Evolutionary conservation across 768 basidiomycete genomes (phyloP).

Genomic region (Rhodotorula paludigena): DNA sequence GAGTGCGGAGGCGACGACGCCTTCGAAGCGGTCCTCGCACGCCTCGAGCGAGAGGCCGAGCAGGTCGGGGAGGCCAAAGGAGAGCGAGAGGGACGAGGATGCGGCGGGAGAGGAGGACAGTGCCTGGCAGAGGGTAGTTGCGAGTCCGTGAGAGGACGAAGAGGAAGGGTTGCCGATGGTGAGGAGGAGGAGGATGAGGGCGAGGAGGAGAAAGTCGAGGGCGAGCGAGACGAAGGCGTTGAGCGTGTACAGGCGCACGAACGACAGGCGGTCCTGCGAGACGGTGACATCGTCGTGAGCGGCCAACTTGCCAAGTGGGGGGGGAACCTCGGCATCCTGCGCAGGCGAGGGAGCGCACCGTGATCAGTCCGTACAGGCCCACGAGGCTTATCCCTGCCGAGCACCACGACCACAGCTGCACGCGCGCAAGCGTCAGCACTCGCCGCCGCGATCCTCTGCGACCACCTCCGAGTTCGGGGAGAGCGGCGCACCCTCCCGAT

Average conservation of each 20-base stretch:
- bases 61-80: slow-evolving; percentile 13
- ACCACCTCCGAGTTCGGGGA: background rate
- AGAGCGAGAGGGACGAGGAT: background rate
- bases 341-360: background rate
- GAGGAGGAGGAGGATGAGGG: slow-evolving; percentile 10
- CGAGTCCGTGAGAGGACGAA: background rate
- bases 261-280: slow-evolving; percentile 12
- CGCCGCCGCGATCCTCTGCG: background rate
- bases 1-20: slow-evolving; percentile 2
- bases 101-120: slow-evolving; percentile 7
- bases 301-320: background rate
- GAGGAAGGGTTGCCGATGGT: slow-evolving; percentile 3
- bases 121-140: slow-evolving; percentile 26
- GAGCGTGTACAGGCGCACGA: slow-evolving; percentile 20
- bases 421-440: background rate
- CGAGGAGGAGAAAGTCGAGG: slow-evolving; percentile 17
- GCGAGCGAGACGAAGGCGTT: slow-evolving; percentile 23
- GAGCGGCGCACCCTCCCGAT: slow-evolving; percentile 12
- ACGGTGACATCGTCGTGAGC: background rate
- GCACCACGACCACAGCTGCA: slow-evolving; percentile 23
- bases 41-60: slow-evolving; percentile 24
- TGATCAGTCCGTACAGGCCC: slow-evolving; percentile 1
- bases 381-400: background rate
- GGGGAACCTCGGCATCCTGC: background rate
- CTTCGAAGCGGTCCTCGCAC: slow-evolving; percentile 32